Percentiles rank a stretch among this genome's conserved stretches.
Evolutionary conservation across 805 yeast species (phyloP).

Genomic region (Ogataea angusta): DNA sequence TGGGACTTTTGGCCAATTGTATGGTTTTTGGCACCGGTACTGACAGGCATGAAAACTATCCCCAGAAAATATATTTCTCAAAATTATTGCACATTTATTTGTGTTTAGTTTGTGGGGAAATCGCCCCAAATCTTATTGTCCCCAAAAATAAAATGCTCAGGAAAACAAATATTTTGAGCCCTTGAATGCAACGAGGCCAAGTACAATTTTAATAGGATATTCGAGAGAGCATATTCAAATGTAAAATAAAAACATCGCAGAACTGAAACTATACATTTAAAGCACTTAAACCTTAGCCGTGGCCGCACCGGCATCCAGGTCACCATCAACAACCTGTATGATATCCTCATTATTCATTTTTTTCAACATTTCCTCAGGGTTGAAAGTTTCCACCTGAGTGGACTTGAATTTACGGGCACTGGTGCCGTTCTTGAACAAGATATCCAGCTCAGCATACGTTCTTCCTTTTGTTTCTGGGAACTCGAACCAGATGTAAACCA

Average conservation of each 20-base stretch:
- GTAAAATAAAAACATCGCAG: no score
- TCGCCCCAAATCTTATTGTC: background rate
- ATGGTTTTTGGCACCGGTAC: background rate
- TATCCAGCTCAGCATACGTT: slow-evolving; percentile 2
- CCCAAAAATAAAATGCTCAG: no score
- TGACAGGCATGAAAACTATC: background rate
- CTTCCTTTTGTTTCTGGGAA: slow-evolving; percentile 2
- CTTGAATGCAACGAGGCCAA: no score
- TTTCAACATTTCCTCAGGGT: background rate
- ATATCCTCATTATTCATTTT: background rate
- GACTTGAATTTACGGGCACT: background rate
- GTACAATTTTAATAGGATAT: no score
- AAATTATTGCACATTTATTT: no score
- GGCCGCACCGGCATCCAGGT: background rate
- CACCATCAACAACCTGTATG: background rate
- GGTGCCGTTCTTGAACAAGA: background rate
- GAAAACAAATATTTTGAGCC: no score
- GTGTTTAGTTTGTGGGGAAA: background rate
- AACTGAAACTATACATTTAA: no score
- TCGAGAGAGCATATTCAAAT: no score
- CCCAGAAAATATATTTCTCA: background rate
- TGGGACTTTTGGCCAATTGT: background rate
- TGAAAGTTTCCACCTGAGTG: slow-evolving; percentile 1
- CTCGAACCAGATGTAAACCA: background rate
- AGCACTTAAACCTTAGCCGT: background rate